A percentile compares a stretch with the other conserved stretches of the same genome.
phyloP scores from a whole-genome alignment of 2,329 filamentous ascomycete species.

The Endoconidiophora polonica region DNA sequence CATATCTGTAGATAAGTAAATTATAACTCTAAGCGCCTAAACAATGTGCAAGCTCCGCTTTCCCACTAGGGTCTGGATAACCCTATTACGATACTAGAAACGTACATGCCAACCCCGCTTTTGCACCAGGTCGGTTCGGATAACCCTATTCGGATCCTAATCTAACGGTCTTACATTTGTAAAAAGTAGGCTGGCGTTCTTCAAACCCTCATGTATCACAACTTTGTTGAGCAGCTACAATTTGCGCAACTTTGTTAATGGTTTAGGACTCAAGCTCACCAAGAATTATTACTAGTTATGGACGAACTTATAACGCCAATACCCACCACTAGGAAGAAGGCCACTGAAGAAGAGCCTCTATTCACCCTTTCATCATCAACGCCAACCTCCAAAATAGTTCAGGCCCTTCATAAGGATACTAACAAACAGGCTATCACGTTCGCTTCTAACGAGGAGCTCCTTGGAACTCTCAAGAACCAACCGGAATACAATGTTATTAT shows the following conservation, averaged over 20 bases:
- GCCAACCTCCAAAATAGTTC: neutral
- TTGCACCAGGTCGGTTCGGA: no score
- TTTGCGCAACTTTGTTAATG: neutral
- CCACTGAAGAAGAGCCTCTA: slow-evolving; percentile 20
- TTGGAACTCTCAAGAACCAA: slow-evolving; percentile 44
- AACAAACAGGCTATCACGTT: neutral
- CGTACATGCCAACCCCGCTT: no score
- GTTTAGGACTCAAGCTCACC: neutral
- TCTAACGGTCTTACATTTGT: no score
- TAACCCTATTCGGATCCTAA: no score
- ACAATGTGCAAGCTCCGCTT: no score
- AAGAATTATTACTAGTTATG: slow-evolving; percentile 24
- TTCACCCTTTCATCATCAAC: slow-evolving; percentile 17
- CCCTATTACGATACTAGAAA: no score
- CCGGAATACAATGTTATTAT: slow-evolving; percentile 43
- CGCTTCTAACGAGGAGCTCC: slow-evolving; percentile 30
- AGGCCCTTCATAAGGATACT: neutral
- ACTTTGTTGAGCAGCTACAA: no score
- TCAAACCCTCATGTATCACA: no score
- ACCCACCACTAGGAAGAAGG: slow-evolving; percentile 28
- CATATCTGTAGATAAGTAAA: no score
- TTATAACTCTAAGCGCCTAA: no score
- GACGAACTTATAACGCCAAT: slow-evolving; percentile 38
- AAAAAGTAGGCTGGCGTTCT: no score
- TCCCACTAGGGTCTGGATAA: no score